Base-by-base conservation (phyloP, 1,139 yeast species). In the Hyphopichia khmerensis region DNA sequence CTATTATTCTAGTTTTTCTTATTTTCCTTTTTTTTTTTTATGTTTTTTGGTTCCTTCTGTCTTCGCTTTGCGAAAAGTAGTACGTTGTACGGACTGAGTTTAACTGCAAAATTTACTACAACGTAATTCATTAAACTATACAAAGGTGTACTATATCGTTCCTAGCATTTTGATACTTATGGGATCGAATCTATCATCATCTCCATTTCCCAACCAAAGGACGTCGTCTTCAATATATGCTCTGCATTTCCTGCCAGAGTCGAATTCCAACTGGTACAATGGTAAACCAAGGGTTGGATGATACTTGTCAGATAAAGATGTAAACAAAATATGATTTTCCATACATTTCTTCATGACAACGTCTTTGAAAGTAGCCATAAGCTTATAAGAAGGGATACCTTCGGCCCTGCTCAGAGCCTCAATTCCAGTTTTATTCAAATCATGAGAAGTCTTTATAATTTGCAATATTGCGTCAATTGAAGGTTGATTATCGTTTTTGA, bases 361-460 rank as follows among this genome's bases (percentile, higher is more conserved):
- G 45, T 73, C 76, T 40, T 60, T 69, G 44, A 69, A 73, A 1
- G 70, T 52, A 3, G 69, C 63, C 42, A 58, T 45, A 4, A 71
- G 54, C 29, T 58, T 59, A 35, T 59, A 52, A 0, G 66, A 49
- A 0, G 74, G 70, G 3, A 67, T 35, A 14, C 32, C 32, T 17
- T 35, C 32, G 27, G 21, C 38, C 14, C 21, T 19, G 5, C n/a
- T 13, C 8, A 6, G 13, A 11, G n/a, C 3, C 9, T 34, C 29
- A 5, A 6, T n/a, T 4, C n/a, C 23, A 4, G 23, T 4, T 18
- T 5, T n/a, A 5, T 16, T 10, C 23, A 3, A 3, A 11, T 6
- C 8, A 5, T 7, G 11, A 5, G 17, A 5, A 13, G 8, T 21
- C 5, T 9, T 16, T 8, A 33, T n/a, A 13, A 33, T 19, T 5